Evolutionary conservation across 2,329 filamentous ascomycete species (phyloP).

Genomic region (Colletotrichum magnum): DNA sequence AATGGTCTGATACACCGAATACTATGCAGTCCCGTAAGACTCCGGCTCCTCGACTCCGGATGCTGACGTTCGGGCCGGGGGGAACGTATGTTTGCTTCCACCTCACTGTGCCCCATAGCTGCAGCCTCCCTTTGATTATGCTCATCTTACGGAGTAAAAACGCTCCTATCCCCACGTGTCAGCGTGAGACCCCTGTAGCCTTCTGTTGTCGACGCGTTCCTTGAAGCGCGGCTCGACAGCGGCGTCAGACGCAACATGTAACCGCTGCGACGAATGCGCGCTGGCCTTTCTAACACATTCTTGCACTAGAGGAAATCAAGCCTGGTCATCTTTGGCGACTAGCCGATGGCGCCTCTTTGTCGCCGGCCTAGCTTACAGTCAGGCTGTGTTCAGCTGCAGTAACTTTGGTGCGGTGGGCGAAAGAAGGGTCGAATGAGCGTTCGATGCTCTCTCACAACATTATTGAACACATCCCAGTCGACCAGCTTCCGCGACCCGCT

Average conservation of each 20-base stretch:
- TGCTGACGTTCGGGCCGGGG: constrained; percentile 12
- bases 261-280: neutral
- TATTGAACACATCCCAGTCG: neutral
- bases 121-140: constrained; percentile 11
- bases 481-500: neutral
- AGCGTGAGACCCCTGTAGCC: constrained; percentile 6
- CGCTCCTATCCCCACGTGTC: constrained; percentile 17
- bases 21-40: neutral
- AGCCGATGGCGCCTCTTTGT: too few relatives aligned
- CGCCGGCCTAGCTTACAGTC: too few relatives aligned
- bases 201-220: neutral
- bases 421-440: too few relatives aligned
- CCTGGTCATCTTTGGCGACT: too few relatives aligned
- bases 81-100: neutral
- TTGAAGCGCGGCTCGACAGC: constrained; percentile 10
- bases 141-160: constrained; percentile 1
- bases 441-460: too few relatives aligned
- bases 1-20: neutral
- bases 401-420: too few relatives aligned
- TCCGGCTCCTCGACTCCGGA: neutral
- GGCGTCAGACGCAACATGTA: neutral
- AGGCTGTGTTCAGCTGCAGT: too few relatives aligned
- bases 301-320: too few relatives aligned
- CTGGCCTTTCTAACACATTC: neutral
- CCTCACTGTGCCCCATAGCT: constrained; percentile 1